Evolutionary conservation across 140 eudicot species (phyloP), one percentile per base, ranked within the genome.

Genomic region (Stevia rebaudiana): DNA sequence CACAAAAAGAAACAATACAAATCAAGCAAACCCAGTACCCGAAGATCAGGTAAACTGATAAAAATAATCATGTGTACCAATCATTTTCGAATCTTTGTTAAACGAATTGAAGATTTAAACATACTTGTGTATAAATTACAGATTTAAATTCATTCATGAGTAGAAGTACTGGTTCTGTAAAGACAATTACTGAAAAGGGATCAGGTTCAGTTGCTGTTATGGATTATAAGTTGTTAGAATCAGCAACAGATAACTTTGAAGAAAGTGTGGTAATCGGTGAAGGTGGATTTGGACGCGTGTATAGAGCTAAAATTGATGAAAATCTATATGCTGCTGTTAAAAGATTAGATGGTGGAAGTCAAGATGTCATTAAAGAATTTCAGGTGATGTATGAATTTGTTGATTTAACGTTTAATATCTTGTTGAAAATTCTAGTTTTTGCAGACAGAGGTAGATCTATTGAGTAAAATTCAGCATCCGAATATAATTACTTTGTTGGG

Each of bases 281-380:
- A 3, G 95, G 95, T 50, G 95, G 92, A 46, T 87, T 84, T 37
- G 95, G 95, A 8, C 76, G 88, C 36, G 95, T 87, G 8, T 87
- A 87, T 73, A 83, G 65, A 80, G 95, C 84, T 70, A 61, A 60
- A 22, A 63, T 87, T 6, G 82, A 71, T 48, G 79, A 72, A 0
- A 72, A 79, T 67, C 17, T 65, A 12, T 65, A 56, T 64, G 88
- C 74, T 50, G 95, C 95, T 16, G 95, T 87, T 33, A 87, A 87
- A 71, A 84, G 74, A 69, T 53, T 87, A 37, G 67, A 78, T 16
- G 83, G 69, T 33, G 80, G 69, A 37, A 63, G 79, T 68, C 80
- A 62, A 1, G 92, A 83, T 30, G 85, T 88, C 33, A 51, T 76
- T 10, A 83, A 74, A 61, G 92, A 87, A 59, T 87, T 81, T 28